phyloP scores from a whole-genome alignment of 2,329 filamentous ascomycete genomes.

The Aspergillus sp. region DNA sequence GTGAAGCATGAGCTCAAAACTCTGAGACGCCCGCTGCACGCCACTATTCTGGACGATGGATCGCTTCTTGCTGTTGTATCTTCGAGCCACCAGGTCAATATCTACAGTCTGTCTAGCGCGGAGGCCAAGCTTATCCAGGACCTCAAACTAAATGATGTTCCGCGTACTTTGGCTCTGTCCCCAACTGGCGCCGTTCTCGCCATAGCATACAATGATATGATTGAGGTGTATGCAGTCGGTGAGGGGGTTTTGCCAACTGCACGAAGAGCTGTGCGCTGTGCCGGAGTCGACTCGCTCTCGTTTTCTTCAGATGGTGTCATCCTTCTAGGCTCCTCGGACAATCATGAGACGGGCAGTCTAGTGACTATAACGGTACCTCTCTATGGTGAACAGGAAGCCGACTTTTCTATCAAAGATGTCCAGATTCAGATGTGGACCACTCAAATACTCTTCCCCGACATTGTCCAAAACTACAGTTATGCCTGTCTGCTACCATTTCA shows the following conservation, averaged over 20 bases:
- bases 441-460: conserved; percentile 79
- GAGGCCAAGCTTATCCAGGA: conserved; percentile 72
- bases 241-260: conserved; percentile 64
- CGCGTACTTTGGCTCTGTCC: conserved; percentile 75
- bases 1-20: conserved; percentile 80
- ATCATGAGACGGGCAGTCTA: conserved; percentile 65
- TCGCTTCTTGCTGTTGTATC: conserved; percentile 75
- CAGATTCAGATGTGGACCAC: conserved; percentile 80
- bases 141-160: conserved; percentile 74
- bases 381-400: conserved; percentile 60
- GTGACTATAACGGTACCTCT: conserved; percentile 79
- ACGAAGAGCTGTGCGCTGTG: conserved; percentile 74
- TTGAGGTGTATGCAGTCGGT: conserved; percentile 78
- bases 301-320: conserved; percentile 79
- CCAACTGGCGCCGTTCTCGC: conserved; percentile 80
- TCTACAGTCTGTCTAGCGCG: conserved; percentile 69
- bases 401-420: conserved; percentile 55
- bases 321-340: conserved; percentile 71
- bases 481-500: conserved; percentile 62
- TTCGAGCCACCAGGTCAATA: conserved; percentile 77
- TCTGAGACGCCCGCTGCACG: conserved; percentile 69
- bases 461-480: conserved; percentile 76
- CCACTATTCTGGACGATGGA: conserved; percentile 77
- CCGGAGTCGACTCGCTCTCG: conserved; percentile 69
- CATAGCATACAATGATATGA: conserved; percentile 82